Conservation (phyloP, 371 early-diverging fungal genomes). For the Syncephalastrum monosporum region DNA sequence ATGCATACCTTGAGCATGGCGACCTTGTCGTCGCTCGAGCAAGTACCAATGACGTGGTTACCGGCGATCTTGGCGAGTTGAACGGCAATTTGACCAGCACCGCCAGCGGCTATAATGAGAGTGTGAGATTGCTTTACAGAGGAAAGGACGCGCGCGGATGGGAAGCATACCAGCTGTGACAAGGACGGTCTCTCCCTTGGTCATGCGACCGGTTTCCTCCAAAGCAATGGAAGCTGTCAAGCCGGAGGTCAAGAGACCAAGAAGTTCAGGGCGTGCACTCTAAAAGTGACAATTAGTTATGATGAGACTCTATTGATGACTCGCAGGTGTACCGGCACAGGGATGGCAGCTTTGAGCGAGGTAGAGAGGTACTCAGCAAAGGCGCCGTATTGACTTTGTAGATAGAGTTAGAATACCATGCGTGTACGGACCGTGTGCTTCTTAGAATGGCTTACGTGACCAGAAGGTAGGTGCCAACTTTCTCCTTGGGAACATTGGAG, state of each 20-base stretch:
- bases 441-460: constrained; percentile 17
- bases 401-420: not conserved
- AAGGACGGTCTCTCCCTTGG: constrained; percentile 36
- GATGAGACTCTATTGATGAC: not conserved
- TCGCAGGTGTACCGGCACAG: constrained; percentile 36
- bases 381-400: constrained; percentile 47
- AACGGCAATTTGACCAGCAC: constrained; percentile 52
- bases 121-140: not conserved
- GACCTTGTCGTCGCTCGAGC: constrained; percentile 43
- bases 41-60: constrained; percentile 55
- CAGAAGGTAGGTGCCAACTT: constrained; percentile 32
- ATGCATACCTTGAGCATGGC: constrained; percentile 37
- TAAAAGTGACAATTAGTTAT: constrained; percentile 3
- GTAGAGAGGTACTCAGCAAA: constrained; percentile 52
- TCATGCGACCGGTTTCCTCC: constrained; percentile 31
- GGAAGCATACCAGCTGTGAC: constrained; percentile 37
- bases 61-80: constrained; percentile 51
- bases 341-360: constrained; percentile 25
- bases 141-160: too few species aligned
- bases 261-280: constrained; percentile 29
- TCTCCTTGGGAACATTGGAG: constrained; percentile 28
- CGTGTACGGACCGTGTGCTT: too few species aligned
- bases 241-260: constrained; percentile 53
- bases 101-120: constrained; percentile 38
- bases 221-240: constrained; percentile 55